A percentile compares a stretch with the other conserved stretches of the same genome.
Conservation (phyloP, 306 rosid genomes). For the Lupinus albus region DNA sequence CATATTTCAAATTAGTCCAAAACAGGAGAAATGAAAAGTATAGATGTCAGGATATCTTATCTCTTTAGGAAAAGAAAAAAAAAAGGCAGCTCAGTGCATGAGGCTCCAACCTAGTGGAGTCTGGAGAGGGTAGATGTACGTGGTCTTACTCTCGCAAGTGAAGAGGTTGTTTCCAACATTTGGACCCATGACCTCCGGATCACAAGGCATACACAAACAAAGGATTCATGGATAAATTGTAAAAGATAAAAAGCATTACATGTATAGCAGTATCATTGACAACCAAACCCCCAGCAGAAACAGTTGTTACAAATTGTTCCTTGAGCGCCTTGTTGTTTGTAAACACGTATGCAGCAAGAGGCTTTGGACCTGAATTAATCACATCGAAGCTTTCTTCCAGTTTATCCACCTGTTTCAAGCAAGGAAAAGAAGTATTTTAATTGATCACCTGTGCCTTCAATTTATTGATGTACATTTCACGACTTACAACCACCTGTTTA, state of each 20-base stretch:
- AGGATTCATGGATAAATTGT: constrained; percentile 10
- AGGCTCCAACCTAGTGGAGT: too few relatives aligned
- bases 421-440: neutral
- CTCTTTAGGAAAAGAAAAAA: too few relatives aligned
- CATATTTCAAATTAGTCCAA: constrained; percentile 10
- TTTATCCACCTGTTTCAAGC: constrained; percentile 71
- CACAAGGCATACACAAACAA: constrained; percentile 1
- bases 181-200: too few relatives aligned
- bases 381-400: constrained; percentile 78
- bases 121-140: too few relatives aligned
- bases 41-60: too few relatives aligned
- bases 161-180: too few relatives aligned
- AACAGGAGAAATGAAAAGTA: constrained; percentile 1
- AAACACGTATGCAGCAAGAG: constrained; percentile 96
- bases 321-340: constrained; percentile 74
- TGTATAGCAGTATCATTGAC: constrained; percentile 83
- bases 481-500: constrained; percentile 16
- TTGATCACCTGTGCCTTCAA: neutral
- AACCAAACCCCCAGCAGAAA: constrained; percentile 92
- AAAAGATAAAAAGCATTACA: constrained; percentile 51
- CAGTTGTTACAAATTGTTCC: constrained; percentile 62
- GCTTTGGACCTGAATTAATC: constrained; percentile 83
- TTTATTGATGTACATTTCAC: constrained; percentile 4
- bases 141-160: too few relatives aligned
- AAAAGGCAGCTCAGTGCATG: too few relatives aligned